Conservation (phyloP, 768 basidiomycete species). For the Amanita polypyramis region DNA sequence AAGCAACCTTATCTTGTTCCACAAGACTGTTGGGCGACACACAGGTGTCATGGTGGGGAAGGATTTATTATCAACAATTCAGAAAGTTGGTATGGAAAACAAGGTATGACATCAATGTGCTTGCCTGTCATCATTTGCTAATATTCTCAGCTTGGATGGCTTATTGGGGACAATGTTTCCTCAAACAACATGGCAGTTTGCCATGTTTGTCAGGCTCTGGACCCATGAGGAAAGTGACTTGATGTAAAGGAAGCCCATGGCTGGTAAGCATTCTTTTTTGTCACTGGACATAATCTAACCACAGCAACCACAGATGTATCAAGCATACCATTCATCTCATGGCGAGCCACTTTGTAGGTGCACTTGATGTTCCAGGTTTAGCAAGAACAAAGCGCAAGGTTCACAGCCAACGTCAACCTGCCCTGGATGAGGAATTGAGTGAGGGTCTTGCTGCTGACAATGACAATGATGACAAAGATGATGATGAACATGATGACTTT, state of each 20-base stretch:
- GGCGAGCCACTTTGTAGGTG: slow-evolving; percentile 9
- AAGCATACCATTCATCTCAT: slow-evolving; percentile 11
- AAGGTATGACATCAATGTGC: no score
- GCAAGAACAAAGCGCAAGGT: neutral
- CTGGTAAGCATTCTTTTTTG: neutral
- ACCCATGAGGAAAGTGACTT: neutral
- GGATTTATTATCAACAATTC: slow-evolving; percentile 9
- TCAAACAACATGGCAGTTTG: slow-evolving; percentile 10
- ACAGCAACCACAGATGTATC: slow-evolving; percentile 7
- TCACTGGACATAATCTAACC: neutral
- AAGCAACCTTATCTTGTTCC: slow-evolving; percentile 10
- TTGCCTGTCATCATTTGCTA: no score
- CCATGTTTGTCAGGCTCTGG: slow-evolving; percentile 6
- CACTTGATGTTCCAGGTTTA: slow-evolving; percentile 3
- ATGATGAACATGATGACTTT: slow-evolving; percentile 9
- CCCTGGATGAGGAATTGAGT: no score
- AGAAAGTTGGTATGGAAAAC: slow-evolving; percentile 8
- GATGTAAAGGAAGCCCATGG: slow-evolving; percentile 8
- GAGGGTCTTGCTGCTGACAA: no score
- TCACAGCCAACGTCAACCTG: no score
- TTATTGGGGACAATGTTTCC: slow-evolving; percentile 10
- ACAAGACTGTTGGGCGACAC: slow-evolving; percentile 9
- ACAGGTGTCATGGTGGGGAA: slow-evolving; percentile 10
- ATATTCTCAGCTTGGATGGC: slow-evolving; percentile 10
- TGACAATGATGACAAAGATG: no score